Conservation (phyloP, 352 stramenopile genomes). For the Halophytophthora batemanensis region DNA sequence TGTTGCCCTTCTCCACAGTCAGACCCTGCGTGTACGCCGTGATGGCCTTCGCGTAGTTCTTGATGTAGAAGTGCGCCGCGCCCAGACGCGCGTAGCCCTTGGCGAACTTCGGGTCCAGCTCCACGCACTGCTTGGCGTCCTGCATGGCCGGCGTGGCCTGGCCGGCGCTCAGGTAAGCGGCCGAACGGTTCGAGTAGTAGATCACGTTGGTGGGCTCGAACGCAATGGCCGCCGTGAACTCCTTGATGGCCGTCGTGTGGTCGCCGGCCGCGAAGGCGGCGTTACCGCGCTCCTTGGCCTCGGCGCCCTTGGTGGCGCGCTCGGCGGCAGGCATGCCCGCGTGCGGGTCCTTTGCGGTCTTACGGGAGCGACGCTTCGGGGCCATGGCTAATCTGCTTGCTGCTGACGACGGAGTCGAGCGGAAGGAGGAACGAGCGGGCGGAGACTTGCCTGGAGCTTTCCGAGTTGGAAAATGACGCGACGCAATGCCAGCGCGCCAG, state of each 20-base stretch:
- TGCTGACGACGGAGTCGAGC: neutral
- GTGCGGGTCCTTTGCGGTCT: conserved; percentile 82
- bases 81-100: conserved; percentile 87
- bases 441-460: conserved; percentile 26
- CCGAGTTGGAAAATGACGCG: conserved; percentile 50
- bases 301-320: conserved; percentile 65
- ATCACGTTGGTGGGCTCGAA: conserved; percentile 86
- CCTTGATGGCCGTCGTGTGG: conserved; percentile 83
- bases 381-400: conserved; percentile 44
- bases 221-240: conserved; percentile 83
- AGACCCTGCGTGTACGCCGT: conserved; percentile 76
- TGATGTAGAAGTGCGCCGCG: conserved; percentile 85
- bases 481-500: conserved; percentile 4
- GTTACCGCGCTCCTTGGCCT: conserved; percentile 88
- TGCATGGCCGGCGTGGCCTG: conserved; percentile 79
- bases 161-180: conserved; percentile 75
- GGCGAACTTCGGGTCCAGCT: conserved; percentile 79
- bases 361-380: conserved; percentile 79
- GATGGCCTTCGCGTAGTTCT: conserved; percentile 88
- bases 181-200: conserved; percentile 89
- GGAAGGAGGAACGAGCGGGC: conserved; percentile 3
- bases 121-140: conserved; percentile 86
- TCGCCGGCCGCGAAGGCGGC: conserved; percentile 71
- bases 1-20: conserved; percentile 83
- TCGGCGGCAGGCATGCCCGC: conserved; percentile 58